Evolutionary conservation across 148 eudicot genomes (phyloP), one percentile per base, ranked within the genome.

Genomic region (Fagopyrum tataricum): DNA sequence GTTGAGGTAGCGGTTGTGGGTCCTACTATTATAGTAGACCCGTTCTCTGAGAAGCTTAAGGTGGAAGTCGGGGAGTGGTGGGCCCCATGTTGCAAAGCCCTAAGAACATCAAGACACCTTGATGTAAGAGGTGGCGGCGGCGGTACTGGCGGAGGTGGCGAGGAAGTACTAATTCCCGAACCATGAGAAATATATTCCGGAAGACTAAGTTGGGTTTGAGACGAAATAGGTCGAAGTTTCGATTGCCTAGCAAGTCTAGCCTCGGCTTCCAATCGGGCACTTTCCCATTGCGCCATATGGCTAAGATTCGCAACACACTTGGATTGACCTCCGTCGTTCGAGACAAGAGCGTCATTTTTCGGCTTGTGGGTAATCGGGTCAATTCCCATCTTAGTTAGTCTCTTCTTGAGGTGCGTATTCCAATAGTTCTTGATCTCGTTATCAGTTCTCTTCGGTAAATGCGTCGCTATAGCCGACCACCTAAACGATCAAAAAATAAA

Each of bases 381-480:
- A 0, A 94, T 94, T 0, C 98, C 98, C 97, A 94, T 89, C 55
- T 94, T 94, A 4, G 87, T 69, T 1, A 91, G 69, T 49, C 98
- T 77, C 76, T 94, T 94, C 79, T 94, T 94, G 26, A 94, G 83
- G 73, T 94, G 97, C 0, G 98, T 94, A 67, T 94, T 91, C 98
- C 98, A 94, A 44, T 91, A 91, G 31, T 94, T 94, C 71, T 94
- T 94, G 70, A 94, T 94, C 79, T 94, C 97, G 12, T 94, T 94
- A 56, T 94, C 98, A 6, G 98, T 94, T 77, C 98, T 81, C 76
- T 94, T 91, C 0, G 97, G 93, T 56, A 94, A 74, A 78, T 94
- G 98, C 51, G 98, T 94, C n/a, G 97, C 97, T 71, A 94, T 94
- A 67, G 98, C 97, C 39, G 98, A 94, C 98, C 98, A 94, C 87